A percentile compares a stretch with the other conserved stretches of the same genome.
These are phyloP conservation scores for Falciphora oryzae DNA, from an alignment of 2,329 filamentous ascomycete species.

Conservation along the genomic window DNA sequence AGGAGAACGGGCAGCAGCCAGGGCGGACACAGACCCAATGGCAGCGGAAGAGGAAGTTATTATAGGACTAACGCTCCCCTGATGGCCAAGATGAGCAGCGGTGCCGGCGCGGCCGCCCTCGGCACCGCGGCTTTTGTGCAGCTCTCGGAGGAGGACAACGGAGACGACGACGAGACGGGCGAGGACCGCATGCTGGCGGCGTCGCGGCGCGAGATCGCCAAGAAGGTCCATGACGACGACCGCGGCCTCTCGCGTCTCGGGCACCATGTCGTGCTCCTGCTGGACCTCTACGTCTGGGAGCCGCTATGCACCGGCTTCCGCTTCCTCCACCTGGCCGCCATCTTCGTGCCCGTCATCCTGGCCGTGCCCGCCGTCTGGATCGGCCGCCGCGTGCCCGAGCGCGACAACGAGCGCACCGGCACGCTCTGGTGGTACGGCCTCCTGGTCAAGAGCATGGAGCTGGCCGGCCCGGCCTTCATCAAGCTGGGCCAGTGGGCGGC, in stretches of 20 bases:
- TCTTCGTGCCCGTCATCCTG: constrained; percentile 86
- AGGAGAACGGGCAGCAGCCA: background rate
- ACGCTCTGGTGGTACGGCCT: constrained; percentile 95
- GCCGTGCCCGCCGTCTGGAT: constrained; percentile 78
- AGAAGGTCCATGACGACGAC: constrained; percentile 58
- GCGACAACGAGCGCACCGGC: constrained; percentile 70
- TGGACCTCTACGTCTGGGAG: constrained; percentile 74
- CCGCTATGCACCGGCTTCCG: constrained; percentile 79
- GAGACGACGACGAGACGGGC: constrained; percentile 53
- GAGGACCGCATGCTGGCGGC: constrained; percentile 83
- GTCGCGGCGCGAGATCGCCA: constrained; percentile 71
- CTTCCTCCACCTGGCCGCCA: constrained; percentile 79
- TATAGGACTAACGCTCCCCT: background rate
- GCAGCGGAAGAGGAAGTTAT: background rate
- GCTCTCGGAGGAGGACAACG: constrained; percentile 50
- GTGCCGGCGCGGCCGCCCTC: constrained; percentile 33
- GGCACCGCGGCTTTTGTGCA: constrained; percentile 53
- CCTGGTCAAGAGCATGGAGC: constrained; percentile 83
- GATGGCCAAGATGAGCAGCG: constrained; percentile 2
- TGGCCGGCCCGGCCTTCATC: constrained; percentile 91
- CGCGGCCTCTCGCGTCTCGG: constrained; percentile 52
- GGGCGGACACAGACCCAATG: background rate
- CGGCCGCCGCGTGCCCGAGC: constrained; percentile 55
- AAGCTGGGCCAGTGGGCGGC: constrained; percentile 99
- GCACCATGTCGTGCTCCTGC: constrained; percentile 55